A percentile compares a stretch with the other conserved stretches of the same genome.
These are phyloP conservation scores for Hemileccinum impolitum DNA, from an alignment of 768 basidiomycete genomes.

Conservation along the genomic window DNA sequence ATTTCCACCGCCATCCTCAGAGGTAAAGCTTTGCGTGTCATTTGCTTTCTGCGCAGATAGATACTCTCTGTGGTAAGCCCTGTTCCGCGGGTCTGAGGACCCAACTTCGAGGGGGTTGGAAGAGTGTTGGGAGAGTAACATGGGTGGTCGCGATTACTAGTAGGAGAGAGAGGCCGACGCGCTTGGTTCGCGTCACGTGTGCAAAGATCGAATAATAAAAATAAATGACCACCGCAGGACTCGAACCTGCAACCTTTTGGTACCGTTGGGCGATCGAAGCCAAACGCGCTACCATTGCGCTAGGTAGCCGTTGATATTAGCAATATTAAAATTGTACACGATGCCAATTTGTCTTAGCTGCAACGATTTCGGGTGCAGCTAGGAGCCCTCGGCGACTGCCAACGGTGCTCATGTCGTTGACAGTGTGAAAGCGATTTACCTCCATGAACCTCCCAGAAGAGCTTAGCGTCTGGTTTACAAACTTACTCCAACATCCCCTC, in stretches of 20 bases:
- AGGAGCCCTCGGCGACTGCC: constrained; percentile 10
- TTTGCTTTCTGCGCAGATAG: constrained; percentile 33
- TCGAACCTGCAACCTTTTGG: constrained; percentile 98
- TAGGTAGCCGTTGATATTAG: constrained; percentile 53
- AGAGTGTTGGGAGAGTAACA: constrained; percentile 62
- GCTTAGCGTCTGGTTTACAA: constrained; percentile 37
- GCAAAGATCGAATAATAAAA: constrained; percentile 3
- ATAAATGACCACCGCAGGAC: constrained; percentile 83
- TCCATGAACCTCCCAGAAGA: constrained; percentile 48
- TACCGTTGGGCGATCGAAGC: constrained; percentile 76
- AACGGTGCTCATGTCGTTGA: constrained; percentile 28
- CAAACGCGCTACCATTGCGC: constrained; percentile 96
- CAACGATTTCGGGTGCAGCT: constrained; percentile 19
- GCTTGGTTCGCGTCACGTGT: constrained; percentile 16
- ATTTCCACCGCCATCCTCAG: constrained; percentile 51
- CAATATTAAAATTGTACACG: fast-evolving
- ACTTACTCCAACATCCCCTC: constrained; percentile 35
- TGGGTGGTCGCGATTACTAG: constrained; percentile 24
- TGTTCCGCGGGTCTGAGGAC: constrained; percentile 57
- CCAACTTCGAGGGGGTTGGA: constrained; percentile 71
- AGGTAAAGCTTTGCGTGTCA: constrained; percentile 35
- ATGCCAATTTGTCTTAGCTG: not conserved
- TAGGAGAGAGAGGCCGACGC: constrained; percentile 8
- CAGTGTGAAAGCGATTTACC: constrained; percentile 22
- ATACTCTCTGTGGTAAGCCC: constrained; percentile 40